Evolutionary conservation across 805 yeast genomes (phyloP), one percentile per base, ranked within the genome.

Genomic region (Kregervanrija delftensis): DNA sequence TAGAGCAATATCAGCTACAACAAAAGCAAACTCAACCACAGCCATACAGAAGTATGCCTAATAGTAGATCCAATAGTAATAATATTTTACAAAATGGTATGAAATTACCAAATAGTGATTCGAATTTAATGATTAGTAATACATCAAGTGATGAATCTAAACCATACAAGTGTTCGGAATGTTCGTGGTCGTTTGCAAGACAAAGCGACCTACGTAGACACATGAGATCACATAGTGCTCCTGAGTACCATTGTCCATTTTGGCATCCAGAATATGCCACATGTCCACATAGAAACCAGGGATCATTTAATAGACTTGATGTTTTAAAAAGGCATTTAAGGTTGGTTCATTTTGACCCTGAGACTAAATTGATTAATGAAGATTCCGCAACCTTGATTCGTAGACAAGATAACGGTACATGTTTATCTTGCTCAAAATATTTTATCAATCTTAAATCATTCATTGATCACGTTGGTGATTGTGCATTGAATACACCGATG

Each of bases 311-410:
- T 54, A 68, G 93, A 38, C 63, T 83, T 48, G 93, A 85, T 56
- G 90, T 85, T 30, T 66, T 84, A 50, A 84, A 84, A 52, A 70
- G 93, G 38, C 93, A 85, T 61, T 64, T 85, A 44, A 70, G 76
- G 42, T 68, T 84, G 35, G 87, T 84, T 37, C 93, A 85, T 61
- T 81, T 72, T 57, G 79, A 77, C 31, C 77, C 68, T 42, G 17
- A 35, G 13, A 22, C 28, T 12, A 39, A 35, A 35, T 35, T 33
- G 28, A 33, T 36, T 8, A 38, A 37, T 33, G 30, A 37, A 28
- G 35, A 33, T 33, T 14, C 35, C 2, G 60, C 30, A 51, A 51
- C 37, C 44, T 63, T 35, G 15, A 56, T 57, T n/a, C 51, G 56
- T 39, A 60, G 69, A 45, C 72, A 72, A 28, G 86, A 78, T 44